These are phyloP conservation scores for Lecanicillium sp. DNA, from an alignment of 2,329 filamentous ascomycete genomes.

Conservation along the genomic window DNA sequence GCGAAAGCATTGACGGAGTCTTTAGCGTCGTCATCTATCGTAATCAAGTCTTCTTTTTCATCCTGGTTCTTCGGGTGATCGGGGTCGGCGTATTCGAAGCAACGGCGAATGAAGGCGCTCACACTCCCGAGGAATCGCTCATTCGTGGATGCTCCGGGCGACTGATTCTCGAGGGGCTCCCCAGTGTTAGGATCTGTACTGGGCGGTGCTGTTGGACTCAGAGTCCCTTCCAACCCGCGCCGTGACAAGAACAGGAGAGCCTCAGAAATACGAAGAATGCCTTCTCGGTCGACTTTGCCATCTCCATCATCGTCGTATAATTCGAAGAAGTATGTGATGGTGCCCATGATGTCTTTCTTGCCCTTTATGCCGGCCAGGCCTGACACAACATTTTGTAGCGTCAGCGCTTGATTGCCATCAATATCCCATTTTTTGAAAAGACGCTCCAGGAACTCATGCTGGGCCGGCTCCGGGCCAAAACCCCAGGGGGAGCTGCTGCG, in stretches of 20 bases:
- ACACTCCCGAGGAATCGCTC: constrained; percentile 90
- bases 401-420: constrained; percentile 69
- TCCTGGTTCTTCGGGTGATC: constrained; percentile 63
- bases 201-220: constrained; percentile 39
- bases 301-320: constrained; percentile 91
- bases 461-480: constrained; percentile 61
- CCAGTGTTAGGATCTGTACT: constrained; percentile 47
- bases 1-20: constrained; percentile 53
- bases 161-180: constrained; percentile 30
- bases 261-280: constrained; percentile 90
- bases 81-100: constrained; percentile 96
- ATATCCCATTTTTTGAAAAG: constrained; percentile 86
- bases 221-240: constrained; percentile 71
- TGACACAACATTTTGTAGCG: constrained; percentile 84
- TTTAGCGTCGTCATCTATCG: constrained; percentile 23
- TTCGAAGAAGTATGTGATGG: constrained; percentile 96
- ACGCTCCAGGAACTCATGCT: constrained; percentile 89
- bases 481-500: constrained; percentile 48
- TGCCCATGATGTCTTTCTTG: constrained; percentile 92
- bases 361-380: constrained; percentile 90
- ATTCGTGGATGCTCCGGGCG: constrained; percentile 59
- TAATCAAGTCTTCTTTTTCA: constrained; percentile 23
- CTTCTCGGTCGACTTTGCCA: constrained; percentile 88
- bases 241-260: constrained; percentile 87
- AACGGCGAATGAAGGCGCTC: constrained; percentile 89